Percentiles rank a stretch among this genome's conserved stretches.
phyloP scores from a whole-genome alignment of 2,329 filamentous ascomycete genomes.

The Fulvia fulva region DNA sequence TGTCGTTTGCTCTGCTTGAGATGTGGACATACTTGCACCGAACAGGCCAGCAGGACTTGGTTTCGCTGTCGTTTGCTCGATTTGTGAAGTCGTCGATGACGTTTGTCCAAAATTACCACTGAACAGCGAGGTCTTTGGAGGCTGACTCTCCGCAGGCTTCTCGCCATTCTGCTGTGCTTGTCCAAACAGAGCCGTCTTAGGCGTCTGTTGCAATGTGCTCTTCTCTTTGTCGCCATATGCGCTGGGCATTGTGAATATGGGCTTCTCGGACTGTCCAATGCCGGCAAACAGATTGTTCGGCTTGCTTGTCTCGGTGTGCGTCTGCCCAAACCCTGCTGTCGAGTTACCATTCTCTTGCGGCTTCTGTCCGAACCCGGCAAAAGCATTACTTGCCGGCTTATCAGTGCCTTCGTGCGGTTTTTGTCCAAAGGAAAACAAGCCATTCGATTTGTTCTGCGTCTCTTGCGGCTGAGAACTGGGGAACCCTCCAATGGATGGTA shows the following conservation, averaged over 20 bases:
- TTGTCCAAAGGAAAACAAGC: conserved; percentile 4
- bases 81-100: background rate
- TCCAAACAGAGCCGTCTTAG: background rate
- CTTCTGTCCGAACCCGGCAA: conserved; percentile 4
- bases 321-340: conserved; percentile 3
- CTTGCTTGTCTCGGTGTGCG: conserved; percentile 1
- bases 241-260: conserved; percentile 2
- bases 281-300: background rate
- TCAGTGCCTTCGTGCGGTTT: conserved; percentile 7
- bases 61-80: conserved; percentile 3
- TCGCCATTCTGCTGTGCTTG: conserved; percentile 1
- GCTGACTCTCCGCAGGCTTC: background rate
- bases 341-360: conserved; percentile 1
- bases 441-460: background rate
- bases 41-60: conserved; percentile 10
- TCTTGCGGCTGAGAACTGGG: background rate
- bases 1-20: background rate
- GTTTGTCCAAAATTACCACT: background rate
- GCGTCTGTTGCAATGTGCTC: background rate
- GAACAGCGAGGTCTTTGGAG: background rate
- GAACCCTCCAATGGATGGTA: conserved; percentile 7
- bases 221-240: background rate
- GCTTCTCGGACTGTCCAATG: background rate
- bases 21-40: conserved; percentile 4
- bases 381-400: conserved; percentile 2